A percentile compares a stretch with the other conserved stretches of the same genome.
Conservation (phyloP, 129 eudicot species). For the Artemisia annua region DNA sequence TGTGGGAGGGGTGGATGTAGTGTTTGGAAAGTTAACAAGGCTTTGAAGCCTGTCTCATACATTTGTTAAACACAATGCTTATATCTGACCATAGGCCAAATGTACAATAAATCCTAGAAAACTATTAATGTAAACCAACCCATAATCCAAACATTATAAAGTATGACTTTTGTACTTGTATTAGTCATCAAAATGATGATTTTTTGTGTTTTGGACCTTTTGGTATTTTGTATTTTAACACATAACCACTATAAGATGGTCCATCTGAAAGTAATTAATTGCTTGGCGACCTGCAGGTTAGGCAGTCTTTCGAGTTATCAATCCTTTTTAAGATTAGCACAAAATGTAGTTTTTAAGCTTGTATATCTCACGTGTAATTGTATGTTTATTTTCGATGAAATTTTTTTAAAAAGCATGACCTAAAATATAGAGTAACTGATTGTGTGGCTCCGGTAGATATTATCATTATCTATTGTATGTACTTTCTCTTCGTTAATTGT, state of each 20-base stretch:
- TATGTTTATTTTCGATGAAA: neutral
- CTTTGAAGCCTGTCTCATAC: neutral
- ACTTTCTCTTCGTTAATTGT: slow-evolving; percentile 6
- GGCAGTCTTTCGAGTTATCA: neutral
- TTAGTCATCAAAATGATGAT: neutral
- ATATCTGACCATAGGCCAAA: neutral
- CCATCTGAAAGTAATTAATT: neutral
- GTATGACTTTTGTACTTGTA: neutral
- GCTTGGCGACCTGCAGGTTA: neutral
- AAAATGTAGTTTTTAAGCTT: neutral
- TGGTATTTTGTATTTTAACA: neutral
- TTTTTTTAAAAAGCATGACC: neutral
- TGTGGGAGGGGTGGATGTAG: too few relatives aligned
- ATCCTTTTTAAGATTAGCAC: neutral
- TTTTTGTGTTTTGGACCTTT: neutral
- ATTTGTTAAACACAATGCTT: neutral
- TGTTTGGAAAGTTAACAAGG: neutral
- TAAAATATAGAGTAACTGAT: slow-evolving; percentile 1
- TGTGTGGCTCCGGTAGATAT: slow-evolving; percentile 8
- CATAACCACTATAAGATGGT: neutral
- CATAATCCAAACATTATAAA: neutral
- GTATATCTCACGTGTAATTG: neutral
- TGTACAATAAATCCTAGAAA: neutral
- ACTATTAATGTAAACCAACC: neutral
- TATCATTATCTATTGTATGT: slow-evolving; percentile 7